Evolutionary conservation across 176 grass and related monocot species (phyloP), one percentile per base, ranked within the genome.

Genomic region (Pontederia crassipes): DNA sequence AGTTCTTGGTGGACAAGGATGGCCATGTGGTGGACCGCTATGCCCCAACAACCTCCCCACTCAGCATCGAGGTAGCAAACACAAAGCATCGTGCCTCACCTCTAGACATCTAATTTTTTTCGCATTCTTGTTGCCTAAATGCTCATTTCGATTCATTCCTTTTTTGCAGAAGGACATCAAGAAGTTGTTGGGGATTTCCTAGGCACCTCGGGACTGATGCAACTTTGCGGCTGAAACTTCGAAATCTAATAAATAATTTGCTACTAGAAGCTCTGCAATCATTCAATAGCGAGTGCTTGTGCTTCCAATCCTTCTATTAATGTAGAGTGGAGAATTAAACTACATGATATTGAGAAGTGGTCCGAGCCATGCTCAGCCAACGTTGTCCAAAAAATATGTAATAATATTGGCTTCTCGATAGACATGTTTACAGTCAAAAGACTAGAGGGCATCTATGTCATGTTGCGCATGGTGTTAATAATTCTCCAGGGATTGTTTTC

Each of bases 81-180:
- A 10, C 57, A 59, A 45, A 32, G 11, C 57, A 40, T 40, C 32
- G 6, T 8, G 14, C 27, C 27, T 29, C 12, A 15, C 12, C 12
- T 32, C 57, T 0, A 40, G 32, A 40, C 32, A 3, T 40, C 32
- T 2, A 40, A 24, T 24, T 40, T 40, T n/a, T 15, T 27, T 32
- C 28, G 11, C 9, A 13, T 53, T 9, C 1, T n/a, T n/a, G 12
- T 53, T 53, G 2, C n/a, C 1, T 15, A 4, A 12, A 8, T 54
- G 8, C 7, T 53, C 2, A 54, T 17, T 17, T 4, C 14, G 14
- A 13, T 59, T 59, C 12, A 3, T 14, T n/a, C 20, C 10, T 13
- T 59, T 40, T 59, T 40, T 59, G 57, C 57, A 59, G 57, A 59
- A 59, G 57, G 20, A 40, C 10, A 40, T 59, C 57, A 59, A 59